Evolutionary conservation across 129 eudicot genomes (phyloP), one percentile per base, ranked within the genome.

Genomic region (Flaveria robusta): DNA sequence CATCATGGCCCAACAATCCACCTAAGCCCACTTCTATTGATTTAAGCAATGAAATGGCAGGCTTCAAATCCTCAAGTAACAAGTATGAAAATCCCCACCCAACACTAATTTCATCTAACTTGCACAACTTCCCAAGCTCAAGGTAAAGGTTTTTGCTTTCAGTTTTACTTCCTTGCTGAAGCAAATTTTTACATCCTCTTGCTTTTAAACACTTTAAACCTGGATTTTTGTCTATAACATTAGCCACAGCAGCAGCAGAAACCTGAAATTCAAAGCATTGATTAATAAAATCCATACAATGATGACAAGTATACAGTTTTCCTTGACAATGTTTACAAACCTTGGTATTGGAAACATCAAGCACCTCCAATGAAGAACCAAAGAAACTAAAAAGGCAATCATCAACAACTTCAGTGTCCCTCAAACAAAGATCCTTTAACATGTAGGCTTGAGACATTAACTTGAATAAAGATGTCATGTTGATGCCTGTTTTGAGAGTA

Each of bases 1-100:
- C 97, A 66, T 91, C 83, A 16, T 80, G 81, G 54, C 96, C 91
- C 67, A 94, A 83, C 20, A 82, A 78, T 64, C 87, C 96, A 81
- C 98, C 98, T 78, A 94, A 77, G 80, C 98, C 98, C 47, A 94
- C 86, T 72, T 69, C 65, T 55, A 94, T 46, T 54, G 85, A 43
- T 78, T 77, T 87, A 12, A 94, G 77, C 65, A 76, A 74, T 71
- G 77, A 70, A 66, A 85, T 15, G 24, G 93, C 81, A 74, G 97
- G 88, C 71, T 64, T 68, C 49, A 94, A 67, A 74, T 76, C 75
- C 60, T 77, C 83, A 20, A 94, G 71, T 51, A 86, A 84, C 10
- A 51, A 73, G 70, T 41, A 77, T 0, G 97, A 88, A 77, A 87
- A 91, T 77, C 98, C 98, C 98, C 98, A 94, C 56, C 98, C 98